Conservation (phyloP, 352 stramenopile genomes). For the Globisporangium recalcitrans region DNA sequence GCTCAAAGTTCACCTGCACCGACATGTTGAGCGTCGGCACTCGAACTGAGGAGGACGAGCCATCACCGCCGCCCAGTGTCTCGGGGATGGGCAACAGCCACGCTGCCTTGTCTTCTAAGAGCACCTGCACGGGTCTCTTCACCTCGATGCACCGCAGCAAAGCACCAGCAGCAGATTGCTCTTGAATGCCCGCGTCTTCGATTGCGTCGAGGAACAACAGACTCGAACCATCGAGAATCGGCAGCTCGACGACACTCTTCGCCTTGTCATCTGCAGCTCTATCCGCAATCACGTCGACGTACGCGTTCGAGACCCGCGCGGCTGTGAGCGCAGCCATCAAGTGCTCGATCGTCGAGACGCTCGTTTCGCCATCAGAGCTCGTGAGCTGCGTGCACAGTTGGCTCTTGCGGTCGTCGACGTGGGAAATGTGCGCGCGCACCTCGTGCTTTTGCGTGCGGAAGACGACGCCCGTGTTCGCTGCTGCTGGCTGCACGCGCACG, state of each 20-base stretch:
- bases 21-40: slow-evolving; percentile 42
- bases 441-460: slow-evolving; percentile 18
- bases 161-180: slow-evolving; percentile 15
- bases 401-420: slow-evolving; percentile 36
- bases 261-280: not conserved
- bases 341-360: slow-evolving; percentile 57
- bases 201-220: slow-evolving; percentile 38
- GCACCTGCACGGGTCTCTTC: slow-evolving; percentile 47
- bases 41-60: slow-evolving; percentile 5
- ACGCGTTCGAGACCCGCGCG: slow-evolving; percentile 36
- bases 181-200: slow-evolving; percentile 26
- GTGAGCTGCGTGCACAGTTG: slow-evolving; percentile 59
- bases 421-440: slow-evolving; percentile 27
- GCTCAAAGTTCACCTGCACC: slow-evolving; percentile 66
- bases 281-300: slow-evolving; percentile 24
- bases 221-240: slow-evolving; percentile 66
- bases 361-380: slow-evolving; percentile 15
- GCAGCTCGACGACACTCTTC: slow-evolving; percentile 37
- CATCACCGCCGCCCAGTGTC: slow-evolving; percentile 14
- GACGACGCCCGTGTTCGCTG: slow-evolving; percentile 27
- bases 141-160: slow-evolving; percentile 32
- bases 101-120: slow-evolving; percentile 57
- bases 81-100: slow-evolving; percentile 51
- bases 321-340: slow-evolving; percentile 59
- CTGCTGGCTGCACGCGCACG: slow-evolving; percentile 31